A percentile compares a stretch with the other conserved stretches of the same genome.
phyloP scores from a whole-genome alignment of 164 flowering plant species.

The Chimonanthus salicifolius region DNA sequence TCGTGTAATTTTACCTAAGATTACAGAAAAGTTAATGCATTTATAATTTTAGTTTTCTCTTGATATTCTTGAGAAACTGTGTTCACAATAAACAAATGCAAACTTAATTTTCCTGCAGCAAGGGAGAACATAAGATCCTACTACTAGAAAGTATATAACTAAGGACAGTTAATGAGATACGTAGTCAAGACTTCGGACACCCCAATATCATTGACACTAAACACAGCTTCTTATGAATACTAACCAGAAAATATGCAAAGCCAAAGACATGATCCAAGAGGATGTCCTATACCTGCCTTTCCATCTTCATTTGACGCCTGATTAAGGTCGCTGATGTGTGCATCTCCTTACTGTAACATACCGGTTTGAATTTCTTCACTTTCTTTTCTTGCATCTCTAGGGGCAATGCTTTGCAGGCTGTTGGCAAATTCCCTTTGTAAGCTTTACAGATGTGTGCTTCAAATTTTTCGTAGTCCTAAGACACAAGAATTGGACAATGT shows the following conservation, averaged over 20 bases:
- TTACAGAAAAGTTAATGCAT: no score
- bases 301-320: constrained; percentile 19
- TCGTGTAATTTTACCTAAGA: no score
- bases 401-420: constrained; percentile 41
- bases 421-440: constrained; percentile 53
- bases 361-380: constrained; percentile 12
- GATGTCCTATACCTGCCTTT: not conserved
- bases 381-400: constrained; percentile 11
- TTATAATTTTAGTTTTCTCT: no score
- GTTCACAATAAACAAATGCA: no score
- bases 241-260: not conserved
- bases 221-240: not conserved
- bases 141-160: no score
- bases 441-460: constrained; percentile 64
- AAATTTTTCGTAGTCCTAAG: constrained; percentile 69
- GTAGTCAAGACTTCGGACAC: no score
- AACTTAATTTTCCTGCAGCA: no score
- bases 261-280: not conserved
- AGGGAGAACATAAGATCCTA: no score
- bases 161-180: no score
- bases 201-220: no score
- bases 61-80: no score
- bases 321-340: constrained; percentile 7
- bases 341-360: constrained; percentile 19
- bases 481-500: not conserved